Conservation (phyloP, 768 basidiomycete genomes). For the Amanita polypyramis region DNA sequence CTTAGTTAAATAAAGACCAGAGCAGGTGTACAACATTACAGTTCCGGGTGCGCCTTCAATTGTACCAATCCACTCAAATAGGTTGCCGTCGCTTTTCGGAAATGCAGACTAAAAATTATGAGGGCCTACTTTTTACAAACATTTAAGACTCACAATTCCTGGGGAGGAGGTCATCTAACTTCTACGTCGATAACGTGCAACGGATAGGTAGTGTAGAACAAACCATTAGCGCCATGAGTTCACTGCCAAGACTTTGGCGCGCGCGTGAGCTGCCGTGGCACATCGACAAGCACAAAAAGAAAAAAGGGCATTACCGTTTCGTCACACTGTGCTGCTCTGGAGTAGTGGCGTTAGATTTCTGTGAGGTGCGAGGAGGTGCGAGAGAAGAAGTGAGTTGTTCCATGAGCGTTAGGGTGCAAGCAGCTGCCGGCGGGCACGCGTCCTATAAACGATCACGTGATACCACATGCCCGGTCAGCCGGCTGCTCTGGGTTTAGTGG, state of each 20-base stretch:
- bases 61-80: conserved; percentile 87
- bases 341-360: conserved; percentile 47
- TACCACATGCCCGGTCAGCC: neutral
- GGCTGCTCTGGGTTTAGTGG: neutral
- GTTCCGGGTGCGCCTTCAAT: conserved; percentile 77
- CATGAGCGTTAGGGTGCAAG: conserved; percentile 31
- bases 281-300: conserved; percentile 4
- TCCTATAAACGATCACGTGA: conserved; percentile 5
- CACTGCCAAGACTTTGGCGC: conserved; percentile 53
- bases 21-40: conserved; percentile 25
- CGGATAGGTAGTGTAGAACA: conserved; percentile 13
- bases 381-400: conserved; percentile 64
- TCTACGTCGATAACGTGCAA: neutral
- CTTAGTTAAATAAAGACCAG: neutral
- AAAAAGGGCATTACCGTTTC: conserved; percentile 48
- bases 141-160: conserved; percentile 56
- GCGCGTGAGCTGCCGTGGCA: conserved; percentile 7
- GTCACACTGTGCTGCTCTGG: conserved; percentile 62
- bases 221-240: conserved; percentile 87
- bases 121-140: neutral
- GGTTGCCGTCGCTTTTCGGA: conserved; percentile 76
- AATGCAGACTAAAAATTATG: conserved; percentile 63
- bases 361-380: conserved; percentile 43
- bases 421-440: neutral
- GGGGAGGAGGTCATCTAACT: conserved; percentile 82